Evolutionary conservation across 331 rosid species (phyloP), one percentile per base, ranked within the genome.

Genomic region (Telfairia occidentalis): DNA sequence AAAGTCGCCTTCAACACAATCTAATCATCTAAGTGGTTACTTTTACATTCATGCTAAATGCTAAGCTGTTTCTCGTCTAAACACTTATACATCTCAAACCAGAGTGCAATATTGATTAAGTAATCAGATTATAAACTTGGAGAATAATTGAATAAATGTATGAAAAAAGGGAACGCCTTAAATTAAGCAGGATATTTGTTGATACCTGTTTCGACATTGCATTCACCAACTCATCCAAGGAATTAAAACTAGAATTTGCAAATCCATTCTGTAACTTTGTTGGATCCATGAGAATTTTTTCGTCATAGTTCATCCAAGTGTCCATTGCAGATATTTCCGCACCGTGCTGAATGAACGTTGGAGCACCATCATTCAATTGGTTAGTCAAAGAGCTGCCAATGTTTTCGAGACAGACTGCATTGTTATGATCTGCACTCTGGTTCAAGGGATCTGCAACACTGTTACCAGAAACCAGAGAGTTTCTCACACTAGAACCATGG

Each of bases 121-220:
- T 42, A 43, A 69, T 69, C 74, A 7, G 23, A 42, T 23, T 43
- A 69, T 26, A 16, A 40, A 69, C 7, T 67, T 24, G n/a, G 74
- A 69, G 55, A 69, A 67, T 13, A 5, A 58, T n/a, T 10, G 63
- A 24, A 55, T 34, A 65, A 21, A 38, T 5, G 3, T n/a, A 34
- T 1, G 28, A 12, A 63, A 65, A 35, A 73, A 43, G 34, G 29
- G 72, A 49, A 6, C 2, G 15, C 19, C 24, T 45, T 30, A 54
- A 5, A 69, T 70, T 58, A 70, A 26, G 49, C 3, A 76, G 40
- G 57, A 28, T 23, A 53, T 32, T 18, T 32, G 23, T 65, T 74
- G 87, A 82, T 92, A 90, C 98, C 98, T 80, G 82, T 86, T 84
- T 89, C 79, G 79, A 78, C 82, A 90, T 79, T 28, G 88, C 52